A percentile compares a stretch with the other conserved stretches of the same genome.
Evolutionary conservation across 108 stramenopile species (phyloP).

Genomic region (Mediolabrus comicus): DNA sequence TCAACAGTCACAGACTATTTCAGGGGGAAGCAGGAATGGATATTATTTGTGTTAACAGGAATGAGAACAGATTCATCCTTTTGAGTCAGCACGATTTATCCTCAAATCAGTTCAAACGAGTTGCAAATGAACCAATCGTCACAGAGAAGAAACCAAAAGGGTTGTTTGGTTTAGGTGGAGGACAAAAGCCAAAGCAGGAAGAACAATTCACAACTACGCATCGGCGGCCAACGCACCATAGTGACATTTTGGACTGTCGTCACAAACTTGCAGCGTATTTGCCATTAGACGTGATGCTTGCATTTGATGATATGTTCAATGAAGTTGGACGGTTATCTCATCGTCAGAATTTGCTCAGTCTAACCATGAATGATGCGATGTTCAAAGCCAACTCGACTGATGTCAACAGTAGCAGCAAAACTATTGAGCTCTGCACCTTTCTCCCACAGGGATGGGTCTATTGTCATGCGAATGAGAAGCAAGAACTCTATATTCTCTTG

Average conservation of each 20-base stretch:
- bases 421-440: constrained; percentile 64
- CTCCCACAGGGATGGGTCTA: constrained; percentile 72
- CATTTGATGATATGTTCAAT: constrained; percentile 76
- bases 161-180: constrained; percentile 40
- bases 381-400: not conserved
- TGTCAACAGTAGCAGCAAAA: not conserved
- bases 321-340: constrained; percentile 45
- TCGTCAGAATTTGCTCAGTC: constrained; percentile 4
- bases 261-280: constrained; percentile 63
- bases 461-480: constrained; percentile 39
- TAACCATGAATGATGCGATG: not conserved
- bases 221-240: constrained; percentile 1
- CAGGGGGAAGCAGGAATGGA: constrained; percentile 52
- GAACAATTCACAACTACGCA: not conserved
- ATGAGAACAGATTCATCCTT: constrained; percentile 48
- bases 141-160: constrained; percentile 15
- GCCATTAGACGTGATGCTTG: constrained; percentile 61
- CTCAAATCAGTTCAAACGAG: constrained; percentile 24
- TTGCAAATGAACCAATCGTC: not conserved
- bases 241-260: constrained; percentile 56
- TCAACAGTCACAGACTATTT: constrained; percentile 9
- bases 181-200: constrained; percentile 31
- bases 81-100: constrained; percentile 51
- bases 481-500: constrained; percentile 67
- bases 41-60: constrained; percentile 57